Percentiles rank a stretch among this genome's conserved stretches.
Conservation (phyloP, 495 filamentous ascomycete genomes). For the Tuber melanosporum region DNA sequence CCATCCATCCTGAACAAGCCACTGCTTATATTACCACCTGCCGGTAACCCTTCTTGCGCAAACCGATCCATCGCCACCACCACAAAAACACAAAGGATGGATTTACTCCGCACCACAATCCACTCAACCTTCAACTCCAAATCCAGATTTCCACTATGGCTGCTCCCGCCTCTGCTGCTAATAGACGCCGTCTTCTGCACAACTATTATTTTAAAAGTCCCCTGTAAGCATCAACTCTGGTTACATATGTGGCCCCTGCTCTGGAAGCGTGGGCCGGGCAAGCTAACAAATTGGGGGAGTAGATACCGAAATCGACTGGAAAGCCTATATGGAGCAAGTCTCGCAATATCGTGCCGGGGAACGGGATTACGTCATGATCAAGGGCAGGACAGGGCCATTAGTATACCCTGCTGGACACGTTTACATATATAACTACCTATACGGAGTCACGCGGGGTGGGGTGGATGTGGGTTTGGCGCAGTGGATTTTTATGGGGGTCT, state of each 20-base stretch:
- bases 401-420: conserved; percentile 93
- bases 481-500: conserved; percentile 68
- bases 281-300: not conserved
- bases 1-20: not conserved
- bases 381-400: conserved; percentile 82
- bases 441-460: conserved; percentile 69
- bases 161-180: conserved; percentile 58
- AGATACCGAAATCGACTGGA: conserved; percentile 98
- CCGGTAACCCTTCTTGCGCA: too few species aligned
- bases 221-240: conserved; percentile 56
- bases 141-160: conserved; percentile 32
- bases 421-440: conserved; percentile 76
- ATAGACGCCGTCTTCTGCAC: conserved; percentile 68
- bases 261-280: not conserved
- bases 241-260: not conserved
- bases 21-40: too few species aligned
- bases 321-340: conserved; percentile 91
- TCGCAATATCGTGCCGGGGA: conserved; percentile 72
- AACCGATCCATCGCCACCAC: not conserved
- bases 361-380: conserved; percentile 76
- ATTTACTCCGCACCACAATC: conserved; percentile 18
- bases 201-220: conserved; percentile 73
- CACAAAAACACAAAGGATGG: conserved; percentile 18
- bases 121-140: conserved; percentile 22
- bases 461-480: conserved; percentile 72